Conservation (phyloP, 768 basidiomycete genomes). For the Naematelia aurantialba region DNA sequence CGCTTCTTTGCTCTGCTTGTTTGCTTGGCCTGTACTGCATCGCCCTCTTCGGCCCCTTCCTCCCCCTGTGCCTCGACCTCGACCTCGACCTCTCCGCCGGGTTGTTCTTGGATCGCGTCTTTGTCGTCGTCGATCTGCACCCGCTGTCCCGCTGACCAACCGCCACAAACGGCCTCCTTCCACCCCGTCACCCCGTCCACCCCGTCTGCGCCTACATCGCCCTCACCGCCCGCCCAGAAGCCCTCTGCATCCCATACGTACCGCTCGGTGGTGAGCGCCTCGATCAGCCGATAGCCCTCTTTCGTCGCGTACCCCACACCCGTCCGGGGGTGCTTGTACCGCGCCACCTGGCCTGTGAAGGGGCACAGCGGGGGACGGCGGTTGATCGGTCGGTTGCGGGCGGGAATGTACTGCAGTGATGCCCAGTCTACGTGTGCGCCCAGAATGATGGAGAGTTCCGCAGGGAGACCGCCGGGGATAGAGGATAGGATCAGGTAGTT, state of each 20-base stretch:
- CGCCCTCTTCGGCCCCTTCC: conserved; percentile 5
- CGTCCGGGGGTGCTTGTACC: conserved; percentile 74
- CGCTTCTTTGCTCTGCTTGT: conserved; percentile 5
- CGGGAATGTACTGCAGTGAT: conserved; percentile 32
- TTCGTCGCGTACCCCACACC: conserved; percentile 73
- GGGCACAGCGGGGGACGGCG: conserved; percentile 66
- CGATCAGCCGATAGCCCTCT: conserved; percentile 64
- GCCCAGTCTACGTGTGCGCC: conserved; percentile 72
- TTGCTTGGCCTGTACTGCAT: not conserved
- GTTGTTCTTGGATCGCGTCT: not conserved
- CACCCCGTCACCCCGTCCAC: conserved; percentile 35
- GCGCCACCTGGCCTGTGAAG: conserved; percentile 72
- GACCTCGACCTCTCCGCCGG: conserved; percentile 1
- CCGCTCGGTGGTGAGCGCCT: conserved; percentile 62
- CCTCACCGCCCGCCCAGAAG: conserved; percentile 42
- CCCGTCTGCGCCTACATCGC: conserved; percentile 39
- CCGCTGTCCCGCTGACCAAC: conserved; percentile 31
- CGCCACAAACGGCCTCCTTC: conserved; percentile 33
- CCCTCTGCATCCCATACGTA: conserved; percentile 60
- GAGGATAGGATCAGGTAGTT: conserved; percentile 47
- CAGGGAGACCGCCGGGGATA: conserved; percentile 47
- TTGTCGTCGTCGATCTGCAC: conserved; percentile 7
- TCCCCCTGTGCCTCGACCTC: conserved; percentile 4
- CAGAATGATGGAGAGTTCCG: conserved; percentile 77
- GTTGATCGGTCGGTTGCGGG: conserved; percentile 40